Percentiles rank a stretch among this genome's conserved stretches.
These are phyloP conservation scores for Nemania abortiva DNA, from an alignment of 2,329 filamentous ascomycete species.

Conservation along the genomic window DNA sequence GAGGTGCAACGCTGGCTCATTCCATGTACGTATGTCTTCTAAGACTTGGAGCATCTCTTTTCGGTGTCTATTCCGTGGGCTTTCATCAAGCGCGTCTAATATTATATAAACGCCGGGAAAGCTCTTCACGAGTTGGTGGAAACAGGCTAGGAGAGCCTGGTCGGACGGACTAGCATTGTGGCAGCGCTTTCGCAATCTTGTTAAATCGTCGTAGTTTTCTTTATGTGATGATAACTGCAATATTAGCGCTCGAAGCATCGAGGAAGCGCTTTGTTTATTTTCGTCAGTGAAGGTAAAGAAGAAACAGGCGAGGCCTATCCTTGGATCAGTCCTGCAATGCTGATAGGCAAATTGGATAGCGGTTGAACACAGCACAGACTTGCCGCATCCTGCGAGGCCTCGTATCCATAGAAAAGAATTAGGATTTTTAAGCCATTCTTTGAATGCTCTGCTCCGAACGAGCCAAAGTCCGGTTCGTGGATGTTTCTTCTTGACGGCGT, in stretches of 20 bases:
- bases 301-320: constrained; percentile 53
- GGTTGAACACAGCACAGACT: constrained; percentile 56
- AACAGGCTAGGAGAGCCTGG: constrained; percentile 11
- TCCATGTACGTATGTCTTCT: constrained; percentile 44
- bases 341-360: constrained; percentile 43
- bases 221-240: constrained; percentile 49
- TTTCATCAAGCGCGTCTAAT: constrained; percentile 56
- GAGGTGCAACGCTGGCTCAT: constrained; percentile 46
- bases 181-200: constrained; percentile 37
- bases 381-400: constrained; percentile 57
- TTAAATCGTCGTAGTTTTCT: constrained; percentile 28
- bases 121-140: not conserved
- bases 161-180: constrained; percentile 38
- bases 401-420: constrained; percentile 56
- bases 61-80: constrained; percentile 45
- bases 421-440: constrained; percentile 45
- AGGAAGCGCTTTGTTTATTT: constrained; percentile 49
- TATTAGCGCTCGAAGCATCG: constrained; percentile 52
- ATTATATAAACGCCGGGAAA: constrained; percentile 50
- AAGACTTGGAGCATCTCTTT: constrained; percentile 47
- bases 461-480: constrained; percentile 54
- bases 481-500: constrained; percentile 50
- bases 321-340: constrained; percentile 39
- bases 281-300: constrained; percentile 57
- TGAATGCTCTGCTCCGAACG: constrained; percentile 17